These are phyloP conservation scores for Hericium coralloides DNA, from an alignment of 768 basidiomycete genomes.

Conservation along the genomic window DNA sequence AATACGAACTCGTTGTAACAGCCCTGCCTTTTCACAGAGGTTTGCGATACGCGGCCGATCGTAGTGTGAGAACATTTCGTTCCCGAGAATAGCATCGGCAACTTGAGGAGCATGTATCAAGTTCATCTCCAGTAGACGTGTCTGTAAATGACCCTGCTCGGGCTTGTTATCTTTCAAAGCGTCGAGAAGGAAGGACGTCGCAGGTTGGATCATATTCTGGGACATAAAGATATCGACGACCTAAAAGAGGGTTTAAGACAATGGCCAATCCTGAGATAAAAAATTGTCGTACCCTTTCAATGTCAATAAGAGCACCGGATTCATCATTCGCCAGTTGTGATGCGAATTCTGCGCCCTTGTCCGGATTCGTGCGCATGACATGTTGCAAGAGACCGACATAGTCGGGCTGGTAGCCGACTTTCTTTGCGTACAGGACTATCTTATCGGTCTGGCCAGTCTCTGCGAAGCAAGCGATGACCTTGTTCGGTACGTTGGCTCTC, in stretches of 20 bases:
- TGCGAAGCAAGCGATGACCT: slow-evolving; percentile 98
- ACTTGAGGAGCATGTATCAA: slow-evolving; percentile 96
- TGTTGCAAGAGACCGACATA: slow-evolving; percentile 91
- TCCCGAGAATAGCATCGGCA: slow-evolving; percentile 96
- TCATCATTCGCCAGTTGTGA: slow-evolving; percentile 91
- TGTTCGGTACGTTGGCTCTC: slow-evolving; percentile 95
- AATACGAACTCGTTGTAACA: slow-evolving; percentile 74
- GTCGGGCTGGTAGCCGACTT: slow-evolving; percentile 89
- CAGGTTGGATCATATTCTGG: slow-evolving; percentile 99
- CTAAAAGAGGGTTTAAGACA: slow-evolving; percentile 24
- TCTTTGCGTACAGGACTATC: slow-evolving; percentile 95
- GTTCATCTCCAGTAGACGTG: slow-evolving; percentile 96
- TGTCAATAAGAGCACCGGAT: slow-evolving; percentile 81
- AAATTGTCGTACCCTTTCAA: slow-evolving; percentile 62
- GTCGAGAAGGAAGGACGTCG: slow-evolving; percentile 94
- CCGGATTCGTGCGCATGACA: slow-evolving; percentile 91
- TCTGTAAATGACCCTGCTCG: slow-evolving; percentile 93
- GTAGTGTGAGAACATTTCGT: slow-evolving; percentile 97
- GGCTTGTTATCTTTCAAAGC: slow-evolving; percentile 98
- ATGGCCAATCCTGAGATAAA: not conserved
- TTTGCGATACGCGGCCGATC: slow-evolving; percentile 96
- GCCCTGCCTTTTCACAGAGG: slow-evolving; percentile 95
- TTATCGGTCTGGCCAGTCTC: slow-evolving; percentile 98
- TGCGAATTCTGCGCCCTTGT: slow-evolving; percentile 99
- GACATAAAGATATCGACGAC: slow-evolving; percentile 99